These are phyloP conservation scores for Diutina scorzettiae DNA, from an alignment of 1,139 yeast genomes.

Conservation along the genomic window DNA sequence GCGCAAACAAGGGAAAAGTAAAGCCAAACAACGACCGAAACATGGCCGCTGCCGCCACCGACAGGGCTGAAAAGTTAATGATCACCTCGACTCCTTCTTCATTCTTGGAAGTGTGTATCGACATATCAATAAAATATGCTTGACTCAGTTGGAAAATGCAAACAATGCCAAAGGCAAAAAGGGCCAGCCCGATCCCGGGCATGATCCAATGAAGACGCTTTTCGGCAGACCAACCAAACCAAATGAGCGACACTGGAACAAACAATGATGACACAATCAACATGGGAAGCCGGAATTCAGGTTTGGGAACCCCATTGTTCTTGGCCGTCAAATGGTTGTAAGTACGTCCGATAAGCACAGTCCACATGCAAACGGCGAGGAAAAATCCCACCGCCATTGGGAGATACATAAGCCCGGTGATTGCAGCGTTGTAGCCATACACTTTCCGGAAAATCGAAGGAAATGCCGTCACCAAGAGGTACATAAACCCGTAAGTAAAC, in stretches of 20 bases:
- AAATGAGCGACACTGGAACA: conserved; percentile 40
- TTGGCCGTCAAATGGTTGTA: conserved; percentile 22
- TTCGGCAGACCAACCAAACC: conserved; percentile 59
- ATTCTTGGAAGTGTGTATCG: conserved; percentile 25
- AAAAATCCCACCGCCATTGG: conserved; percentile 42
- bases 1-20: conserved; percentile 39
- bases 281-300: conserved; percentile 42
- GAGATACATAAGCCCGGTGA: conserved; percentile 45
- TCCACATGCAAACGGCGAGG: conserved; percentile 34
- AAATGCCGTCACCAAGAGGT: conserved; percentile 46
- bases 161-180: conserved; percentile 46
- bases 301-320: conserved; percentile 43
- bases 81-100: background rate
- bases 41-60: conserved; percentile 51
- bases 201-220: conserved; percentile 39
- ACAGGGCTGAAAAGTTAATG: conserved; percentile 37
- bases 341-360: conserved; percentile 25
- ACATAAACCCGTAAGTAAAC: conserved; percentile 51
- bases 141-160: conserved; percentile 51
- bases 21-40: conserved; percentile 49
- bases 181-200: conserved; percentile 42
- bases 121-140: conserved; percentile 52
- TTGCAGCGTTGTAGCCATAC: conserved; percentile 38
- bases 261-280: conserved; percentile 32
- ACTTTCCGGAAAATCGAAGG: conserved; percentile 36